These are phyloP conservation scores for Silene coronaria DNA, from an alignment of 179 eudicot species.

Conservation along the genomic window DNA sequence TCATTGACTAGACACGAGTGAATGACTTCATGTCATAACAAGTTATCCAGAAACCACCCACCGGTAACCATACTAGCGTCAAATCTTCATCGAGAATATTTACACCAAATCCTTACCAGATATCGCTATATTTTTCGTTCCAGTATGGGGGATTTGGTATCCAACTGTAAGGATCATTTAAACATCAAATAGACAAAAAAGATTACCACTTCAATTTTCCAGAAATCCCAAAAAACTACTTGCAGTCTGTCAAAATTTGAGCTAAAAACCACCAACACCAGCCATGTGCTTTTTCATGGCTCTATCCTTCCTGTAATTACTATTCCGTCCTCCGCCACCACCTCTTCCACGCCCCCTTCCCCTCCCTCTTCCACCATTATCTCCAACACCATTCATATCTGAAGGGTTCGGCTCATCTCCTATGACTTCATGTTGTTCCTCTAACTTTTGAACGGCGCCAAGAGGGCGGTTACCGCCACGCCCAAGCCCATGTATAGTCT, in stretches of 20 bases:
- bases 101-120: background rate
- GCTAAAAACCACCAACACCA: conserved; percentile 48
- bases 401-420: conserved; percentile 25
- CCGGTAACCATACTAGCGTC: too few species aligned
- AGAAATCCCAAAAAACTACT: background rate
- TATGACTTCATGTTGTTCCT: conserved; percentile 36
- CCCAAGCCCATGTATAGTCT: conserved; percentile 74
- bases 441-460: conserved; percentile 52
- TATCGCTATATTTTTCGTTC: background rate
- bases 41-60: too few species aligned
- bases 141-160: background rate
- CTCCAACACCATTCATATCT: conserved; percentile 43
- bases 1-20: too few species aligned
- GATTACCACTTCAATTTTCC: background rate
- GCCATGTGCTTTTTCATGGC: conserved; percentile 70
- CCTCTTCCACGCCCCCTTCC: conserved; percentile 41
- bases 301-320: conserved; percentile 49
- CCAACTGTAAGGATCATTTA: background rate
- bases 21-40: too few species aligned
- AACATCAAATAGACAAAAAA: background rate
- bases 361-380: conserved; percentile 39
- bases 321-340: conserved; percentile 44
- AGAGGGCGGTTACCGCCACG: conserved; percentile 86
- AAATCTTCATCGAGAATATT: background rate
- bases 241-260: background rate